phyloP scores from a whole-genome alignment of 306 rosid species.

The Glycine tomentella region DNA sequence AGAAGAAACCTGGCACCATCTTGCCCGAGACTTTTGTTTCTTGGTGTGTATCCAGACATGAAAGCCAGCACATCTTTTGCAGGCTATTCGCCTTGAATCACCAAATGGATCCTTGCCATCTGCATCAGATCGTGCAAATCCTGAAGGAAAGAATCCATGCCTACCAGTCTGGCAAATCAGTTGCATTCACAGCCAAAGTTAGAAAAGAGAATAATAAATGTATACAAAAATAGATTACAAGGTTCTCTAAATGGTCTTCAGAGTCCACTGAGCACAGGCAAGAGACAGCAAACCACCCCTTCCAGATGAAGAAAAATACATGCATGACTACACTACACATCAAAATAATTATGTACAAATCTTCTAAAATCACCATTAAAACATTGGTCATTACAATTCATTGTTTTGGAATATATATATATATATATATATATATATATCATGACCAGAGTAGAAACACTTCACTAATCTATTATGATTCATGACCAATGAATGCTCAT shows the following conservation, averaged over 20 bases:
- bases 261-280: constrained; percentile 6
- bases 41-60: constrained; percentile 86
- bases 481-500: constrained; percentile 24
- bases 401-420: neutral
- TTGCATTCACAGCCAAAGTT: constrained; percentile 53
- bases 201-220: constrained; percentile 36
- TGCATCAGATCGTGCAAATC: constrained; percentile 68
- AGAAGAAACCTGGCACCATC: constrained; percentile 97
- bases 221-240: constrained; percentile 23
- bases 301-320: neutral
- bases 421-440: neutral
- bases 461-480: constrained; percentile 36
- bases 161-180: constrained; percentile 73
- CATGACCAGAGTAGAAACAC: constrained; percentile 32
- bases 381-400: neutral
- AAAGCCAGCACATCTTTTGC: constrained; percentile 86
- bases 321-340: neutral
- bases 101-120: constrained; percentile 79
- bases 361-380: constrained; percentile 20
- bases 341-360: constrained; percentile 1
- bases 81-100: constrained; percentile 81
- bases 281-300: constrained; percentile 12
- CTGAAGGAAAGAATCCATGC: constrained; percentile 71
- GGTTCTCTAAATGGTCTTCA: neutral
- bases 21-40: constrained; percentile 84